Conservation (phyloP, 1,139 yeast species). For the Magnusiomyces fungicola region DNA sequence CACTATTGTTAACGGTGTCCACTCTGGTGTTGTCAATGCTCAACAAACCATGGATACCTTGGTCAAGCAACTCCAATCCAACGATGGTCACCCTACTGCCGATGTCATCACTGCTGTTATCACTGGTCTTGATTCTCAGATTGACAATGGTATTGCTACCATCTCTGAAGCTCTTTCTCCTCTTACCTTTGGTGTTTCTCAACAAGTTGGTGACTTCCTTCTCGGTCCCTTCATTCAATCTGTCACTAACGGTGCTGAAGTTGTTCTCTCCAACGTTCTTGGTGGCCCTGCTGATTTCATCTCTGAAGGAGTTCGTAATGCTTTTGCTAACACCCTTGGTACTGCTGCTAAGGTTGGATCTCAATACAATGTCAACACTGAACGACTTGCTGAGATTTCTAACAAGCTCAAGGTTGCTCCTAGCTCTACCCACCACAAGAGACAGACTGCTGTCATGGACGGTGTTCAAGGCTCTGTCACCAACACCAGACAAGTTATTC, state of each 20-base stretch:
- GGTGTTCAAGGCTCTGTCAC: constrained; percentile 18
- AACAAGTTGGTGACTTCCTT: constrained; percentile 22
- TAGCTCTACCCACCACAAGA: constrained; percentile 11
- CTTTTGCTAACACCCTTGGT: constrained; percentile 16
- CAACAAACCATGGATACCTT: constrained; percentile 20
- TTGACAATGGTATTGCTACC: constrained; percentile 18
- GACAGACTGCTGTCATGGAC: constrained; percentile 10
- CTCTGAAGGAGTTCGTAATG: constrained; percentile 19
- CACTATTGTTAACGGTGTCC: constrained; percentile 14
- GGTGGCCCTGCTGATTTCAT: constrained; percentile 20
- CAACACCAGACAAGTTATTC: constrained; percentile 22
- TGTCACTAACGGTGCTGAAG: no score
- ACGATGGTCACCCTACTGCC: constrained; percentile 18
- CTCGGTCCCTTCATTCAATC: constrained; percentile 25
- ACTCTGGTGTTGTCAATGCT: constrained; percentile 21
- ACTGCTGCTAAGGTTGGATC: constrained; percentile 15
- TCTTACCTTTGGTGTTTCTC: constrained; percentile 21
- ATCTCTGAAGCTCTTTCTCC: no score
- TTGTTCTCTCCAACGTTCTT: constrained; percentile 21
- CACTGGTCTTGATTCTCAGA: constrained; percentile 12
- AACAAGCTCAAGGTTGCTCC: constrained; percentile 16
- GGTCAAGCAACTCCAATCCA: constrained; percentile 15
- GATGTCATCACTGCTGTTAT: constrained; percentile 9
- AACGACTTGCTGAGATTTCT: constrained; percentile 14
- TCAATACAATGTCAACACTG: constrained; percentile 18